Conservation (phyloP, 139 green algal genomes). For the Nannochloris sp. region DNA sequence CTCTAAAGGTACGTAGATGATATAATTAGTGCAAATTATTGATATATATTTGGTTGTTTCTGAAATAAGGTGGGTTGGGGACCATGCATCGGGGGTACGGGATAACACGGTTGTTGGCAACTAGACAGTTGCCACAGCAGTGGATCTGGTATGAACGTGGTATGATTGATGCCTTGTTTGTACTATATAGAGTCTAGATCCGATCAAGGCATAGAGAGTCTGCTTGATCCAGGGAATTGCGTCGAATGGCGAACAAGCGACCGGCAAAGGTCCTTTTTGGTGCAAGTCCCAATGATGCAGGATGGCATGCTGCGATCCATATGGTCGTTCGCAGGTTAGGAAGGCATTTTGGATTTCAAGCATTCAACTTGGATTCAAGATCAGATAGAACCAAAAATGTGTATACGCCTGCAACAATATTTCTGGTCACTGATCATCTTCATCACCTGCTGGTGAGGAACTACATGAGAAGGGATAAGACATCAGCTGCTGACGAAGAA, state of each 20-base stretch:
- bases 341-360: slow-evolving; percentile 65
- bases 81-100: no score
- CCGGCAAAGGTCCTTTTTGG: slow-evolving; percentile 15
- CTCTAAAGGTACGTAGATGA: no score
- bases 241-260: background rate
- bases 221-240: background rate
- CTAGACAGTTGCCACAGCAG: no score
- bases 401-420: slow-evolving; percentile 51
- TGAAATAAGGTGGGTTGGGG: no score
- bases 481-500: slow-evolving; percentile 24
- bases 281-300: slow-evolving; percentile 19
- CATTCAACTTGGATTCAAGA: slow-evolving; percentile 55
- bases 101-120: no score
- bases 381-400: slow-evolving; percentile 20
- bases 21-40: no score
- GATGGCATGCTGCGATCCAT: slow-evolving; percentile 32
- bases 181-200: background rate
- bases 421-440: slow-evolving; percentile 62
- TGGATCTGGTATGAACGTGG: no score
- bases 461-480: slow-evolving; percentile 44
- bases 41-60: no score
- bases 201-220: background rate
- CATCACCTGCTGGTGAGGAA: slow-evolving; percentile 52
- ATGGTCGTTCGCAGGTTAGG: slow-evolving; percentile 45
- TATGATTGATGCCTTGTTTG: no score